Base-by-base conservation (phyloP, 2,329 filamentous ascomycete species). In the Pochonia chlamydosporia region DNA sequence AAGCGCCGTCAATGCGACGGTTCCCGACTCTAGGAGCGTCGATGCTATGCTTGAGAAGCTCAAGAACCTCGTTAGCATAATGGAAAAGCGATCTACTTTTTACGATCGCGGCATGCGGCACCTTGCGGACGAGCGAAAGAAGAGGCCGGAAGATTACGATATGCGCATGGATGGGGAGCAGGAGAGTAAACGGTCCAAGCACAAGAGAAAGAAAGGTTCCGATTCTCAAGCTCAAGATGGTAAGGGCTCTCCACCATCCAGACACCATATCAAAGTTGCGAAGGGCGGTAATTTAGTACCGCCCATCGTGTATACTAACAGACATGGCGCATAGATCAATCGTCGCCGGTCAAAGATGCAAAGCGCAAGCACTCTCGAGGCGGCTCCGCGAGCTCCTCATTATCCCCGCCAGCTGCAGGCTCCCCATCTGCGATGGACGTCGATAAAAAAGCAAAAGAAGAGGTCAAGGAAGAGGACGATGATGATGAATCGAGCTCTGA, bases 161-260 rank as follows among this genome's bases (percentile, higher is more conserved):
- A 63, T 71, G 48, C 73, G 73, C 57, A 72, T 54, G 51, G 60
- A 73, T 45, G 74, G 65, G 24, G 76, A 79, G 39, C 72, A 72
- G 51, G 72, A 74, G 44, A 65, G 68, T 20, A 79, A 79, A 58
- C 78, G 79, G 61, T 69, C 73, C 21, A 90, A 91, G 64, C 76
- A 85, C 54, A 90, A 88, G 74, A 90, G 88, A 71, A 83, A 87
- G 63, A 90, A 89, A 68, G 87, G 85, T 21, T 72, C 79, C 7
- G 81, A 84, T 49, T 73, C 65, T 46, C 68, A 78, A 26, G 72
- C 72, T 49, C 43, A 43, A 33, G 48, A 50, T 10, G 48, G 48
- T 50, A 50, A 21, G 48, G 16, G 5, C 14, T 5, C 24, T 5
- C 24, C 40, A n/a, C n/a, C n/a, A n/a, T n/a, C n/a, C n/a, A n/a